Evolutionary conservation across 257 asterid species (phyloP), one percentile per base, ranked within the genome.

Genomic region (Mentha longifolia): DNA sequence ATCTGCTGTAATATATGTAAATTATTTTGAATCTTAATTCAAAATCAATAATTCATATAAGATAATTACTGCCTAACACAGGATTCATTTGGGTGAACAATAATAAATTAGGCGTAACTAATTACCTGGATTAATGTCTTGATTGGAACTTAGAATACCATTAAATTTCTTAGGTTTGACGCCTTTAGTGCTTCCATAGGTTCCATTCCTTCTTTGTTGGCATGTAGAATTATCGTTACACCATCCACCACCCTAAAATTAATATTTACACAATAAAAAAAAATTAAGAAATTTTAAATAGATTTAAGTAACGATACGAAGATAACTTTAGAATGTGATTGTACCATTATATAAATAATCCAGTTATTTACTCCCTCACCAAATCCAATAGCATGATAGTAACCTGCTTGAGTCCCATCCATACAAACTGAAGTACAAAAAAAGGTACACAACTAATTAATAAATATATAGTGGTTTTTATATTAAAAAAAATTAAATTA

Each of bases 191-290:
- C 61, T 20, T 31, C 61, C 61, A 3, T 2, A 9, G 22, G 37
- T 8, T 6, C 61, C 35, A 5, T 20, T 0, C 14, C 61, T 10
- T 22, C 61, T 22, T 3, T 12, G 2, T 55, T 9, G 61, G 37
- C 35, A 55, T 4, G 61, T 20, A 3, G 15, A 22, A 55, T 55
- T 20, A 22, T 55, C 13, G 16, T 55, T 22, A 55, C 61, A 55
- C 61, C 61, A 55, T 55, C 60, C 61, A 9, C 61, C 61, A 11
- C 61, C 61, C 61, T 55, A 3, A 20, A n/a, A 35, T 35, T 35
- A 35, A 35, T 35, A 35, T 28, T 28, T 28, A 28, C 31, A 28
- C 31, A 3, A 1, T 28, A 28, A 28, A 39, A 39, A 39, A 39
- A 39, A 39, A 0, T 39, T 39, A 39, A 39, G 43, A n/a, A 6